phyloP scores from a whole-genome alignment of 2,329 filamentous ascomycete species.

The Phoma herbarum region DNA sequence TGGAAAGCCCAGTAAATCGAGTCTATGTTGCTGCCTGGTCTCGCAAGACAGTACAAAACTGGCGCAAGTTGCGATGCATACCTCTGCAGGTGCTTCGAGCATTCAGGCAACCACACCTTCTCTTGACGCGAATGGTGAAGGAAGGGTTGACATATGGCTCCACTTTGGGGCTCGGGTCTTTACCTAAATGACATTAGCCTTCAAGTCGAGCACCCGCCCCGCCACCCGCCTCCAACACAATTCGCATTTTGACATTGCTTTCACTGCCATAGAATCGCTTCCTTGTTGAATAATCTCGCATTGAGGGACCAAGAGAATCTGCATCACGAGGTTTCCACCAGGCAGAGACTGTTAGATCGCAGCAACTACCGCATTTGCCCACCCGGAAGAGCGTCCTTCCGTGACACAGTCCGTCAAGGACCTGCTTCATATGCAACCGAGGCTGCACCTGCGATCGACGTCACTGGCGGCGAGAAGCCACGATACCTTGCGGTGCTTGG shows the following conservation, averaged over 20 bases:
- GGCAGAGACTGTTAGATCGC: neutral
- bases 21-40: constrained; percentile 1
- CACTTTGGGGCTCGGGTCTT: neutral
- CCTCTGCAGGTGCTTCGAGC: neutral
- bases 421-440: constrained; percentile 2
- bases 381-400: neutral
- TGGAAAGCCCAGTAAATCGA: neutral
- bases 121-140: neutral
- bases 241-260: neutral
- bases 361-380: neutral
- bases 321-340: neutral
- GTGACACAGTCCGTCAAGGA: neutral
- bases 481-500: neutral
- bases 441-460: constrained; percentile 1
- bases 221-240: neutral
- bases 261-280: neutral
- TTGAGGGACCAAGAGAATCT: neutral
- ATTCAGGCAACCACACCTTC: neutral
- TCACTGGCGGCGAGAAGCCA: constrained; percentile 1
- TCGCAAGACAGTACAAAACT: neutral
- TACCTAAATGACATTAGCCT: neutral
- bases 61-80: neutral
- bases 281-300: neutral
- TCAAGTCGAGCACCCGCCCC: neutral
- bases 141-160: neutral